phyloP scores from a whole-genome alignment of 83 land plant genomes.

The Thuja plicata region DNA sequence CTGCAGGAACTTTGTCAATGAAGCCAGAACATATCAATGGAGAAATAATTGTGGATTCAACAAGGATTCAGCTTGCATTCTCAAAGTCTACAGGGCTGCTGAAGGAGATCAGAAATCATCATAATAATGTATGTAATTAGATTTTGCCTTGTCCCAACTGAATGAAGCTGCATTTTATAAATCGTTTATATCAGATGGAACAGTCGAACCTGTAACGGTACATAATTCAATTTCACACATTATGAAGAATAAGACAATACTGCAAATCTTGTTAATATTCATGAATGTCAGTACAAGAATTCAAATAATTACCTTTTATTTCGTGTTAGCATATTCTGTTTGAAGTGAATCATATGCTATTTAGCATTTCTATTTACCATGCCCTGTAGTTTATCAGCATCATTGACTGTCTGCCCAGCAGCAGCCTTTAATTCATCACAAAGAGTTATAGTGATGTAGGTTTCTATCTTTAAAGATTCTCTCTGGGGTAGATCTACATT shows the following conservation, averaged over 20 bases:
- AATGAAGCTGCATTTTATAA: not conserved
- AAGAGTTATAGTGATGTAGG: no score
- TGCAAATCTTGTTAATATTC: not conserved
- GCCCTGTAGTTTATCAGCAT: no score
- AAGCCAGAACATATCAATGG: slow-evolving; percentile 16
- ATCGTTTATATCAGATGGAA: not conserved
- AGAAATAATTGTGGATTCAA: slow-evolving; percentile 18
- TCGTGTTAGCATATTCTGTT: not conserved
- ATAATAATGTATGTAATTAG: slow-evolving; percentile 23
- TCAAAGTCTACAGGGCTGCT: slow-evolving; percentile 28
- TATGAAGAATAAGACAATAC: not conserved
- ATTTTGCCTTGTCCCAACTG: not conserved
- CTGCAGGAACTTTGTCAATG: slow-evolving; percentile 17
- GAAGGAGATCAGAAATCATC: slow-evolving; percentile 19
- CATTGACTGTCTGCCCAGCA: no score
- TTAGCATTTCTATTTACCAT: not conserved
- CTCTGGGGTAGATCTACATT: no score
- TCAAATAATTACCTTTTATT: not conserved
- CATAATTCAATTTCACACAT: not conserved
- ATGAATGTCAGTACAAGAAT: not conserved
- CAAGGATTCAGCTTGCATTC: slow-evolving; percentile 21
- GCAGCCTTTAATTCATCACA: no score
- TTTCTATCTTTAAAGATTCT: no score
- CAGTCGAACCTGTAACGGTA: not conserved
- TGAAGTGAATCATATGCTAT: not conserved